phyloP scores from a whole-genome alignment of 306 rosid genomes.

The Vigna radiata region DNA sequence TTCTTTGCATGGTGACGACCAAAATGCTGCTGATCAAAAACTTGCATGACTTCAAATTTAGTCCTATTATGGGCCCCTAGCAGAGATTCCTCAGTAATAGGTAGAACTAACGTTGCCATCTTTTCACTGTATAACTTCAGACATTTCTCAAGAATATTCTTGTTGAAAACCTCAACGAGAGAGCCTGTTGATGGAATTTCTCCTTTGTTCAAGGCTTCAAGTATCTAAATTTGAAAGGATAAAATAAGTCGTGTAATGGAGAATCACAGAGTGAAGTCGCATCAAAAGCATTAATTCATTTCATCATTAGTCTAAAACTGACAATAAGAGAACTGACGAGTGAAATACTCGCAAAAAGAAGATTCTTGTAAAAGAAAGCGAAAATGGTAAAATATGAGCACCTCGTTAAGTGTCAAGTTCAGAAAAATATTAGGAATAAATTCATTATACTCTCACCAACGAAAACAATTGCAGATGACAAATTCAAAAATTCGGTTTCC shows the following conservation, averaged over 20 bases:
- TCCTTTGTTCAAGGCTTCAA: constrained; percentile 97
- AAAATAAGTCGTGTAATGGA: constrained; percentile 31
- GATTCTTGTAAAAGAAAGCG: background rate
- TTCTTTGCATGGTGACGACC: constrained; percentile 92
- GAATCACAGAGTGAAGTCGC: constrained; percentile 22
- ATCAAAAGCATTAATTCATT: constrained; percentile 27
- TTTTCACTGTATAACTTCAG: constrained; percentile 69
- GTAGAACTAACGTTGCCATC: constrained; percentile 67
- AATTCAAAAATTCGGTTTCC: background rate
- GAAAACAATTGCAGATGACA: too few relatives aligned
- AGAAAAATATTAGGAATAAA: background rate
- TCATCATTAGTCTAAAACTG: constrained; percentile 20
- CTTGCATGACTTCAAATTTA: constrained; percentile 61
- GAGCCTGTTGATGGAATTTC: constrained; percentile 99
- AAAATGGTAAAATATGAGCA: constrained; percentile 11
- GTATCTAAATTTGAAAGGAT: constrained; percentile 64
- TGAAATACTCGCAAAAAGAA: background rate
- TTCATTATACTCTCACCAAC: too few relatives aligned
- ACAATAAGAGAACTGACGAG: background rate
- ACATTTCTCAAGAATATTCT: constrained; percentile 91
- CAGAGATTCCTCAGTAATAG: constrained; percentile 66
- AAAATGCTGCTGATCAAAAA: constrained; percentile 86
- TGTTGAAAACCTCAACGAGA: constrained; percentile 94
- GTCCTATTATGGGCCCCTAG: constrained; percentile 65
- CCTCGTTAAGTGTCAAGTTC: constrained; percentile 15